These are phyloP conservation scores for Globisporangium viniferum DNA, from an alignment of 352 stramenopile genomes.

Conservation along the genomic window DNA sequence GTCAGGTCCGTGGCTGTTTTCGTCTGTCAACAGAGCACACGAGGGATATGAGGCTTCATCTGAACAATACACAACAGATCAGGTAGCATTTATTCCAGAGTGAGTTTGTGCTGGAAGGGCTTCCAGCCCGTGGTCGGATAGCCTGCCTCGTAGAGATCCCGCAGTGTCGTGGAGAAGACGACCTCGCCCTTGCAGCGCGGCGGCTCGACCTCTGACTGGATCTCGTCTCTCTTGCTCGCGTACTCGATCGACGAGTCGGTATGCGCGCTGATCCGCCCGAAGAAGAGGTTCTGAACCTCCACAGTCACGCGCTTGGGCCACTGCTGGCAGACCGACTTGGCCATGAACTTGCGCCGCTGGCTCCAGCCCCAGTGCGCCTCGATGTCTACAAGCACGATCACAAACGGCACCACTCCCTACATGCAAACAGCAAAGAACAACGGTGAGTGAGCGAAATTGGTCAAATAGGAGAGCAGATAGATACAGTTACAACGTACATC, in stretches of 20 bases:
- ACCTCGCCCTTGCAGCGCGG: constrained; percentile 16
- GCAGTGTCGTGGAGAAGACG: constrained; percentile 13
- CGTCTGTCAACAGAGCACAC: background rate
- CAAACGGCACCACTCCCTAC: constrained; percentile 12
- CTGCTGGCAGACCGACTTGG: constrained; percentile 14
- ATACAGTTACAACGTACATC: background rate
- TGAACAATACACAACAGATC: background rate
- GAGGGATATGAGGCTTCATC: background rate
- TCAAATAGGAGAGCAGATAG: background rate
- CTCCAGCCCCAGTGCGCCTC: constrained; percentile 9
- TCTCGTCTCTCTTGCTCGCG: constrained; percentile 5
- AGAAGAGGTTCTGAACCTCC: constrained; percentile 16
- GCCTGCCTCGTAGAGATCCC: constrained; percentile 13
- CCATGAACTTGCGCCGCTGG: constrained; percentile 11
- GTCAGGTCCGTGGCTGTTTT: background rate
- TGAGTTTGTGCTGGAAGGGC: constrained; percentile 11
- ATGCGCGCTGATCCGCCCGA: constrained; percentile 4
- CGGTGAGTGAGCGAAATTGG: background rate
- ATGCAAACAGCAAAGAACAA: background rate
- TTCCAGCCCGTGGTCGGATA: constrained; percentile 8
- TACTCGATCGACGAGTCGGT: constrained; percentile 15
- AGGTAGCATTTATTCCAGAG: constrained; percentile 9
- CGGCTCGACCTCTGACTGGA: background rate
- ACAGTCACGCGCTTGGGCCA: constrained; percentile 12
- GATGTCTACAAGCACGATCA: constrained; percentile 13